Evolutionary conservation across 192 early-diverging fungal species (phyloP), one percentile per base, ranked within the genome.

Genomic region (Glomus cerebriforme): DNA sequence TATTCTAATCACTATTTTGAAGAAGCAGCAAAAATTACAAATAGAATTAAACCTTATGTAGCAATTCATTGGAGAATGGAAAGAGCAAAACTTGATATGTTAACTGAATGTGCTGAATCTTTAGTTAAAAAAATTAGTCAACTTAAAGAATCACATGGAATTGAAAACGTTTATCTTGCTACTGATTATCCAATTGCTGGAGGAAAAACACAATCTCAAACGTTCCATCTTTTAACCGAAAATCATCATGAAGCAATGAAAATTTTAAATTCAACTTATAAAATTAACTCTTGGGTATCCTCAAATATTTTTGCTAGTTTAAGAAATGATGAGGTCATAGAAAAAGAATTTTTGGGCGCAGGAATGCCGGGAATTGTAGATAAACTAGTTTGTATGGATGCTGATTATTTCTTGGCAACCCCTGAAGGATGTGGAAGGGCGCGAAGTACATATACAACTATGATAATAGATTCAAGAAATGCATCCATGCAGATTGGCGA

Each of bases 151-250:
- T 34, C 24, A 19, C 3, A 72, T 7, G 37, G 37, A 26, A 70
- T 81, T 39, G 8, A 34, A 49, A 81, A 78, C 34, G 45, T 78
- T 39, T 81, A 81, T 62, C 39, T 81, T 9, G 80, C 80, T n/a
- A 81, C 80, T 7, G 80, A 81, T 67, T 81, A 78, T 76, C 75
- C 63, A 12, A 29, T 71, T 31, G 17, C n/a, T 27, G 75, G 75
- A 4, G 39, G 58, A 4, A 35, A 37, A 31, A 43, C 27, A 2
- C 65, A 75, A 35, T 75, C 67, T n/a, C 22, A 37, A 34, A 69
- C 67, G 7, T 68, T 68, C 24, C 34, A 54, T 35, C 19, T 37
- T 60, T 19, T 81, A 24, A 67, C 59, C 0, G 26, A 75, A 29
- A 7, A 68, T 39, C 80, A 81, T 43, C 62, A 68, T 43, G 37